Conservation (phyloP, 169 alveolate species). For the Babesia sp. region DNA sequence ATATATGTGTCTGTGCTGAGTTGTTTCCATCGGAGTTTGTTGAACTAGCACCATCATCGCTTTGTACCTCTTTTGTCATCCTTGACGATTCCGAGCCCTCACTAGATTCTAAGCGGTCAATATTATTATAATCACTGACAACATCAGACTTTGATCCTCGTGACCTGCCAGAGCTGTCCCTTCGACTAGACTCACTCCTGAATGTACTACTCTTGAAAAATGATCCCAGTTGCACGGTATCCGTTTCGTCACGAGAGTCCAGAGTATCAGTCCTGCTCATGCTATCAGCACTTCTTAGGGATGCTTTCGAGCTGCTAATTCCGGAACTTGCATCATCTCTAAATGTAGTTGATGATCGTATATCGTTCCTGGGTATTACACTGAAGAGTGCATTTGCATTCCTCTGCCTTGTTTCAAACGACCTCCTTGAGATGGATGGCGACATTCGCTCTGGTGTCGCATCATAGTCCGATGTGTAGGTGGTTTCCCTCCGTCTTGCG, state of each 20-base stretch:
- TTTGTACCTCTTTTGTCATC: neutral
- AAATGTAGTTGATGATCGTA: no score
- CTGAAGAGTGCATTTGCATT: neutral
- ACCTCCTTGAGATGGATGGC: neutral
- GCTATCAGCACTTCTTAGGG: no score
- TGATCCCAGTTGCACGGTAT: neutral
- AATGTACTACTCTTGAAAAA: neutral
- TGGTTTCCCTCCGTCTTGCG: neutral
- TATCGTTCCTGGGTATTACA: no score
- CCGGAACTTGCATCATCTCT: no score
- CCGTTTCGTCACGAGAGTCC: neutral
- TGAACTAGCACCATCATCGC: neutral
- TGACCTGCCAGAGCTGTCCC: constrained; percentile 4
- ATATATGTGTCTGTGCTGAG: neutral
- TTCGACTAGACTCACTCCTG: neutral
- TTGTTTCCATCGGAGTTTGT: neutral
- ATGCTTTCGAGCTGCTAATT: no score
- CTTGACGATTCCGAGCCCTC: neutral
- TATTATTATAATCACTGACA: neutral
- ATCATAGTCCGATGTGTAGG: constrained; percentile 5
- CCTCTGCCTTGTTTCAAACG: neutral
- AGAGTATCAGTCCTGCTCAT: neutral
- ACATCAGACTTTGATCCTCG: neutral
- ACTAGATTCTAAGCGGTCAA: neutral
- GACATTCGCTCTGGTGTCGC: neutral